Conservation (phyloP, 2,329 filamentous ascomycete species). For the Calonectria pseudoturangicola region DNA sequence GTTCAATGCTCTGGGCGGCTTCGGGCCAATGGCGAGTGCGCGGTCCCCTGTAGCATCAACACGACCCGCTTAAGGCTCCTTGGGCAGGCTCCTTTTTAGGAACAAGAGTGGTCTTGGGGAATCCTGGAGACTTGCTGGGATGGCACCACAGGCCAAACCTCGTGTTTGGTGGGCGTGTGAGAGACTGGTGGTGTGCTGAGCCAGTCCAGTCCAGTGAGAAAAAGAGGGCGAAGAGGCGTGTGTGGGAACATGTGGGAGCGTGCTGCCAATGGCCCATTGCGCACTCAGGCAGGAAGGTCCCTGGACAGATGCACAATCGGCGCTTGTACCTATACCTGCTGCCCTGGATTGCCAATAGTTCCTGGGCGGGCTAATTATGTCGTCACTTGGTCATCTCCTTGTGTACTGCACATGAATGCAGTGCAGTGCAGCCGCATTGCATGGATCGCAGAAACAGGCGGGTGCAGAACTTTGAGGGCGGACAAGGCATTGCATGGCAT, state of each 20-base stretch:
- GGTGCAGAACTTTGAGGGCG: slow-evolving; percentile 18
- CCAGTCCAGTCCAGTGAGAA: slow-evolving; percentile 41
- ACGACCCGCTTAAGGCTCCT: slow-evolving; percentile 55
- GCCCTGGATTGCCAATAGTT: slow-evolving; percentile 33
- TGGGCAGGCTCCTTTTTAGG: slow-evolving; percentile 35
- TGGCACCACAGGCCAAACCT: slow-evolving; percentile 53
- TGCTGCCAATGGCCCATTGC: slow-evolving; percentile 23
- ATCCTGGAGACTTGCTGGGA: slow-evolving; percentile 53
- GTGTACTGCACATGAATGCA: slow-evolving; percentile 41
- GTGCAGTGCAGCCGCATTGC: slow-evolving; percentile 36
- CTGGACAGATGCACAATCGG: slow-evolving; percentile 17
- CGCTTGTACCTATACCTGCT: slow-evolving; percentile 12
- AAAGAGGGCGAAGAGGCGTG: slow-evolving; percentile 20
- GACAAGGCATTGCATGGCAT: slow-evolving; percentile 29
- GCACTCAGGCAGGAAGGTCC: slow-evolving; percentile 12
- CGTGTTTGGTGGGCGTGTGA: slow-evolving; percentile 54
- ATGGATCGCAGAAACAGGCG: slow-evolving; percentile 22
- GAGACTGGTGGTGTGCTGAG: slow-evolving; percentile 41
- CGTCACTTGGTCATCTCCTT: slow-evolving; percentile 39
- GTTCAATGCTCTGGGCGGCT: slow-evolving; percentile 55
- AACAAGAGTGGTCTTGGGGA: slow-evolving; percentile 54
- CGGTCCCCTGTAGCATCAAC: slow-evolving; percentile 52
- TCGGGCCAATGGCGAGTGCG: slow-evolving; percentile 54
- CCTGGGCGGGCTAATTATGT: slow-evolving; percentile 32
- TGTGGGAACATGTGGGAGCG: slow-evolving; percentile 18